Base-by-base conservation (phyloP, 2,329 filamentous ascomycete genomes). In the Epichloe elymi region DNA sequence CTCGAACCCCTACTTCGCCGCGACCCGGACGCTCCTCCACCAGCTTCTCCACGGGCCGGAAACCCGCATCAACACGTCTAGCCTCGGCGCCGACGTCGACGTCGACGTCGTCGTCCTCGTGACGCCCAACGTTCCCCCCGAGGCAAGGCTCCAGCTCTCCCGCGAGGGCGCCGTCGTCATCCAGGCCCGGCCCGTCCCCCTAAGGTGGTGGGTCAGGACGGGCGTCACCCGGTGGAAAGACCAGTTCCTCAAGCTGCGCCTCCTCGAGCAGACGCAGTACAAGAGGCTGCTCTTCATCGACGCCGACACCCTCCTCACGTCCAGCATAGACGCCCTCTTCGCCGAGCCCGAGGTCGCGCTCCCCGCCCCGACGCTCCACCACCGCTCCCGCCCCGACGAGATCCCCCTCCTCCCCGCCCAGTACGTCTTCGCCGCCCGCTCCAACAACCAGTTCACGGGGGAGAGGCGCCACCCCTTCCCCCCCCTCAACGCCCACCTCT, bases 221-320 rank as follows among this genome's bases (percentile, higher is more conserved):
- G 63, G 63, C 5, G 61, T 67, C 5, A 58, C 60, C 2, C 60
- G 69, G 40, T 73, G 67, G 67, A 65, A 66, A 37, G 68, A 73
- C 51, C 63, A 67, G 51, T 69, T 72, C 56, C 67, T 64, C 20
- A 73, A 73, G 58, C 62, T 74, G 15, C 64, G 67, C 11, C 54
- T 72, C 5, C 65, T 71, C 42, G 60, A 70, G 50, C 61, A 69
- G 61, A 65, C 63, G 4, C 56, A 72, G 48, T 73, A 66, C 57
- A 61, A 67, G 11, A 63, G 67, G 5, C 55, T 73, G 26, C 60
- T 70, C n/a, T 71, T 70, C 7, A 58, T 73, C 54, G 70, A 74
- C 53, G 65, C 68, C 23, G 71, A 74, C 55, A 69, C 63, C 10
- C 51, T 71, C 17, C 54, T 73, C 38, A 64, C 60, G 3, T 52